phyloP scores from a whole-genome alignment of 163 green algal species.

The Trebouxia gelatinosa region DNA sequence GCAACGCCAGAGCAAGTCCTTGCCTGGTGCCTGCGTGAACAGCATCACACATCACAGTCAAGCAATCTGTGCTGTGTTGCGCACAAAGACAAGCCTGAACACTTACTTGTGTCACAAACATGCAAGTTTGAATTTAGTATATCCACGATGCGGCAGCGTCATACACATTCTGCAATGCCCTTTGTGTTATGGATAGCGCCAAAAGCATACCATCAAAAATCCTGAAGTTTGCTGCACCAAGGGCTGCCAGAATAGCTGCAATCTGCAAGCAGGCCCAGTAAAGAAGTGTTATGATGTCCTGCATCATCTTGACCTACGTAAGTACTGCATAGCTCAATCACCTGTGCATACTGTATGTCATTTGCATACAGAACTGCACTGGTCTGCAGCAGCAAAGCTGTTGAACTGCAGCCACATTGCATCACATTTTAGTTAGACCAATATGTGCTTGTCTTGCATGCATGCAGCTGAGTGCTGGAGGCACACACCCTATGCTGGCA shows the following conservation, averaged over 20 bases:
- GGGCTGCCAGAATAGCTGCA: neutral
- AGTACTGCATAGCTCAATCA: neutral
- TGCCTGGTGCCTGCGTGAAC: slow-evolving; percentile 42
- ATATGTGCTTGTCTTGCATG: too few species aligned
- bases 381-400: slow-evolving; percentile 11
- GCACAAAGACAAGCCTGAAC: neutral
- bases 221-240: slow-evolving; percentile 1
- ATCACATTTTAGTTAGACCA: neutral
- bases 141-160: neutral
- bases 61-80: neutral
- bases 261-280: neutral
- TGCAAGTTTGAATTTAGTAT: neutral
- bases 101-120: neutral
- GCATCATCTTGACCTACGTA: neutral
- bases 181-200: neutral
- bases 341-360: neutral
- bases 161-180: neutral
- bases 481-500: slow-evolving; percentile 16
- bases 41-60: neutral
- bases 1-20: slow-evolving; percentile 43
- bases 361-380: slow-evolving; percentile 12
- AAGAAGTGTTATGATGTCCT: neutral
- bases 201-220: neutral
- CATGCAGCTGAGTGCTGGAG: too few species aligned
- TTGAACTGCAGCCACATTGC: neutral